These are phyloP conservation scores for Scutellaria baicalensis DNA, from an alignment of 257 asterid species.

Conservation along the genomic window DNA sequence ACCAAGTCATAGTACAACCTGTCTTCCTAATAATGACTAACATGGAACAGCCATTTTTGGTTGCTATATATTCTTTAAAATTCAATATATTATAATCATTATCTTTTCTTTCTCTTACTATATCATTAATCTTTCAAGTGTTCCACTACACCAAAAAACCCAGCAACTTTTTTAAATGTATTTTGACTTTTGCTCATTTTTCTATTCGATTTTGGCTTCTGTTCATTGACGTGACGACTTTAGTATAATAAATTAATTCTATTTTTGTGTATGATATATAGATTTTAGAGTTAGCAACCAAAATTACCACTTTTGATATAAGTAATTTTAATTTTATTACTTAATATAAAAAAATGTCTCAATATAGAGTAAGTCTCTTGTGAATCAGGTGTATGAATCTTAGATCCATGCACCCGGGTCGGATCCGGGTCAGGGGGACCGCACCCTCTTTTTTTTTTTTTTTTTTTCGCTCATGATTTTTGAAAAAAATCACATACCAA, in stretches of 20 bases:
- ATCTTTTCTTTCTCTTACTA: background rate
- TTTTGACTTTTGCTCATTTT: constrained; percentile 14
- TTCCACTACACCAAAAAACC: background rate
- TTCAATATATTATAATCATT: background rate
- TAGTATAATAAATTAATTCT: background rate
- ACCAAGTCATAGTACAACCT: constrained; percentile 3
- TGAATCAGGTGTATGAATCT: no score
- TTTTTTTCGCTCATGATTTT: no score
- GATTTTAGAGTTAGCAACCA: no score
- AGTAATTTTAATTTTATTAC: no score
- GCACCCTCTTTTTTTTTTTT: no score
- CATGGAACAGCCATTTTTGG: constrained; percentile 16
- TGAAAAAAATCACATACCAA: no score
- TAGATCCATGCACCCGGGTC: no score
- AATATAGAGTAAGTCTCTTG: no score
- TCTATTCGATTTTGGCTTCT: constrained; percentile 8
- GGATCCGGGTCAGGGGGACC: no score
- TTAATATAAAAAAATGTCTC: no score
- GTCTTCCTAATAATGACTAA: constrained; percentile 7
- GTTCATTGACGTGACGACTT: constrained; percentile 7
- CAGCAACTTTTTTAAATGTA: constrained; percentile 1
- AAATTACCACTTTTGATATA: no score
- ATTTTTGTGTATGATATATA: no score
- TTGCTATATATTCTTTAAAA: background rate
- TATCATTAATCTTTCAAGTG: background rate